phyloP scores from a whole-genome alignment of 306 rosid species.

The Astragalus membranaceus region DNA sequence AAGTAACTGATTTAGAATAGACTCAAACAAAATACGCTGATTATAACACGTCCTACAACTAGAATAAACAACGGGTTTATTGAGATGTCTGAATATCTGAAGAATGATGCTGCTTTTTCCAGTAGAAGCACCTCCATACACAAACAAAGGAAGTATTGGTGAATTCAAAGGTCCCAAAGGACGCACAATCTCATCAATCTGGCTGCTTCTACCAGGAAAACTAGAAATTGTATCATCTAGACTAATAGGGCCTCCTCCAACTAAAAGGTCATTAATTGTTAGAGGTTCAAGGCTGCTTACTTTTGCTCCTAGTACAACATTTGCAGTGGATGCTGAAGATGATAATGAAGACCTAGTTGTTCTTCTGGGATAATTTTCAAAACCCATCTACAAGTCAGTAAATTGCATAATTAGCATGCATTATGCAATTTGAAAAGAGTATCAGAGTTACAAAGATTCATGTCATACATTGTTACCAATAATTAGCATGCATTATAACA shows the following conservation, averaged over 20 bases:
- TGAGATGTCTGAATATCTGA: slow-evolving; percentile 64
- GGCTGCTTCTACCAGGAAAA: slow-evolving; percentile 63
- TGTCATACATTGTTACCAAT: too few species aligned
- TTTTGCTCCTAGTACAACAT: slow-evolving; percentile 25
- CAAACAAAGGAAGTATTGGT: slow-evolving; percentile 71
- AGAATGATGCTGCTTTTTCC: slow-evolving; percentile 79
- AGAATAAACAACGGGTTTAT: slow-evolving; percentile 74
- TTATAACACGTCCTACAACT: slow-evolving; percentile 77
- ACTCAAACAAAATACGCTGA: slow-evolving; percentile 75
- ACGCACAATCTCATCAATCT: slow-evolving; percentile 55
- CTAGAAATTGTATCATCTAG: slow-evolving; percentile 49
- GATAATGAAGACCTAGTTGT: slow-evolving; percentile 49
- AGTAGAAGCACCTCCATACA: slow-evolving; percentile 70
- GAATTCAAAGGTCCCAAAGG: slow-evolving; percentile 72
- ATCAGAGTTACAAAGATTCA: too few species aligned
- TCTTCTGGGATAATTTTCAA: too few species aligned
- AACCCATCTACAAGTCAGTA: too few species aligned
- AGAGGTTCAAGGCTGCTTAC: slow-evolving; percentile 28
- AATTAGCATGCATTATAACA: too few species aligned
- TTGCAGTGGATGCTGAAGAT: slow-evolving; percentile 37
- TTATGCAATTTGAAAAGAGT: too few species aligned
- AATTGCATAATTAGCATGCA: too few species aligned
- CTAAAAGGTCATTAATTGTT: slow-evolving; percentile 52
- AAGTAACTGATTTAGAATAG: slow-evolving; percentile 63
- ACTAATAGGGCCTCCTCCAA: slow-evolving; percentile 65